phyloP scores from a whole-genome alignment of 495 filamentous ascomycete species.

The Gamarada debralockiae region DNA sequence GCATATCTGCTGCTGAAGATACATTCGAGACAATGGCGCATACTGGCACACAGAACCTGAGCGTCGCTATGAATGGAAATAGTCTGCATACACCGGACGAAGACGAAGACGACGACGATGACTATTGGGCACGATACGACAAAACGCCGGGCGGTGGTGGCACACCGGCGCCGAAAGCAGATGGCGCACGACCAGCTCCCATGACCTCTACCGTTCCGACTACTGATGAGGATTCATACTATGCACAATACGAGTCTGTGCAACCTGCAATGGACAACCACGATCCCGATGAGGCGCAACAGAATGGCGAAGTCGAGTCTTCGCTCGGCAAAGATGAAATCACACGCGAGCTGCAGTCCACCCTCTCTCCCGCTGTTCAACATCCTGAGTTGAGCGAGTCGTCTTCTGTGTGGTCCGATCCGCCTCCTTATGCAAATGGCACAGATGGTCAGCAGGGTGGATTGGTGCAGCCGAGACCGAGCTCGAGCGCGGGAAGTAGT shows the following conservation, averaged over 20 bases:
- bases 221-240: slow-evolving; percentile 70
- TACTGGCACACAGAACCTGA: slow-evolving; percentile 7
- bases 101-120: slow-evolving; percentile 77
- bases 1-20: slow-evolving; percentile 39
- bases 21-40: slow-evolving; percentile 20
- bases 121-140: slow-evolving; percentile 95
- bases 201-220: slow-evolving; percentile 7
- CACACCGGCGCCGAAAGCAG: slow-evolving; percentile 64
- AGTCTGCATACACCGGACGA: slow-evolving; percentile 29
- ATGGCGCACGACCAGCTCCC: slow-evolving; percentile 36
- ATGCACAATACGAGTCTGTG: slow-evolving; percentile 79
- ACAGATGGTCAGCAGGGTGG: not conserved
- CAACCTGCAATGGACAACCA: slow-evolving; percentile 90
- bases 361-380: slow-evolving; percentile 4
- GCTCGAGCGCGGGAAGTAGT: slow-evolving; percentile 49
- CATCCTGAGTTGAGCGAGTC: slow-evolving; percentile 13
- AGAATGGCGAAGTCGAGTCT: slow-evolving; percentile 20
- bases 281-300: slow-evolving; percentile 63
- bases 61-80: slow-evolving; percentile 13
- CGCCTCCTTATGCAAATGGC: not conserved
- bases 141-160: slow-evolving; percentile 59
- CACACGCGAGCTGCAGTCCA: slow-evolving; percentile 5
- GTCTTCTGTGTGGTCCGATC: slow-evolving; percentile 12
- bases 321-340: slow-evolving; percentile 19
- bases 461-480: slow-evolving; percentile 42